A percentile compares a stretch with the other conserved stretches of the same genome.
These are phyloP conservation scores for Fraxinus quadrangulata DNA, from an alignment of 257 asterid genomes.

Conservation along the genomic window DNA sequence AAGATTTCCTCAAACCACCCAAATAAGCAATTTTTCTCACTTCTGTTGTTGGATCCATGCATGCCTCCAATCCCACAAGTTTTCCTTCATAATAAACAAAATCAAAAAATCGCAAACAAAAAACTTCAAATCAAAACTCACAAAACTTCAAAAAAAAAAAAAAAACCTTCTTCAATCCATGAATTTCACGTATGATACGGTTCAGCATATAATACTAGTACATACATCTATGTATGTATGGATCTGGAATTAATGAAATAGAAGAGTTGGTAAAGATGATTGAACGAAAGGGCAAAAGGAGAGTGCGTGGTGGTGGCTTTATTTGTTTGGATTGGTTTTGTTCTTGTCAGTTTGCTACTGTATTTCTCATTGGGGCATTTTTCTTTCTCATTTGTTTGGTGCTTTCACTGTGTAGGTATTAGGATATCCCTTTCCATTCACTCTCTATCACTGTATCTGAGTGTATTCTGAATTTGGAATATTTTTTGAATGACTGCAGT, in stretches of 20 bases:
- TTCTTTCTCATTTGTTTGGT: not conserved
- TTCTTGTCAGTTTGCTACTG: not conserved
- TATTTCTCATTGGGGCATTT: not conserved
- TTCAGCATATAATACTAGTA: not conserved
- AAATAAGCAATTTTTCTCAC: constrained; percentile 4
- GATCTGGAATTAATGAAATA: constrained; percentile 2
- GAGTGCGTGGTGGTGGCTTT: constrained; percentile 16
- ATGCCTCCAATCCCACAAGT: constrained; percentile 46
- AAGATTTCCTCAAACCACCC: constrained; percentile 12
- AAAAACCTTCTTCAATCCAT: not conserved
- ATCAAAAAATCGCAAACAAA: constrained; percentile 2
- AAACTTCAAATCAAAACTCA: not conserved
- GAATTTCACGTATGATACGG: not conserved
- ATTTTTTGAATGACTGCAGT: not conserved
- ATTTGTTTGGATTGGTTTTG: constrained; percentile 3
- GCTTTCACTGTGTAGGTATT: not conserved
- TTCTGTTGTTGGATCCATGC: constrained; percentile 35
- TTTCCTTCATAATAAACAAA: constrained; percentile 35
- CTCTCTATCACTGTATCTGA: not conserved
- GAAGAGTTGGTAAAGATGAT: constrained; percentile 12
- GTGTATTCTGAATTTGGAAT: not conserved
- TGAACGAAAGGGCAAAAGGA: not conserved
- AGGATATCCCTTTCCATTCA: not conserved
- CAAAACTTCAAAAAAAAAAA: not conserved
- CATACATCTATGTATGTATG: not conserved